Evolutionary conservation across 495 filamentous ascomycete genomes (phyloP).

Genomic region (Penicillium diatomitis): DNA sequence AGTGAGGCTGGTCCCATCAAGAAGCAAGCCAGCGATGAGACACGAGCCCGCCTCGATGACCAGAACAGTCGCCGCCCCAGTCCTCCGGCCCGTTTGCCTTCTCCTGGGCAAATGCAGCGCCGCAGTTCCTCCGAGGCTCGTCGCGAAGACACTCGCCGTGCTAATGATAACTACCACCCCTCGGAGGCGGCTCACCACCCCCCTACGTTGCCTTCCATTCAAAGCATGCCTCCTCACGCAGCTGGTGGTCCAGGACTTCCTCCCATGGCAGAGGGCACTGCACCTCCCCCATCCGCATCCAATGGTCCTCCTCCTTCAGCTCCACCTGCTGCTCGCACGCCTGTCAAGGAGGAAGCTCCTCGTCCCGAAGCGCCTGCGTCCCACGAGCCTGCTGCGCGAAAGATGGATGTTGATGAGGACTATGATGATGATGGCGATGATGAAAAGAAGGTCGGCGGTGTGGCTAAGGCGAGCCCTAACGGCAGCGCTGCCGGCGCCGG

Average conservation of each 20-base stretch:
- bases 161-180: constrained; percentile 73
- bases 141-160: constrained; percentile 57
- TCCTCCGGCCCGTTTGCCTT: constrained; percentile 45
- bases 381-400: constrained; percentile 76
- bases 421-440: constrained; percentile 86
- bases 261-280: constrained; percentile 47
- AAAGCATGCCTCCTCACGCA: constrained; percentile 57
- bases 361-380: constrained; percentile 48
- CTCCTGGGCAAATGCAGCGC: constrained; percentile 62
- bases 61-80: constrained; percentile 67
- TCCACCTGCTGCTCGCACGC: constrained; percentile 32
- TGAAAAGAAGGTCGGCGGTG: constrained; percentile 52
- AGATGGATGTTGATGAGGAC: constrained; percentile 96
- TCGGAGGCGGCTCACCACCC: constrained; percentile 88
- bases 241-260: constrained; percentile 38
- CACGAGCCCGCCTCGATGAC: constrained; percentile 76
- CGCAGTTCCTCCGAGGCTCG: constrained; percentile 73
- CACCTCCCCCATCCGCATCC: constrained; percentile 36
- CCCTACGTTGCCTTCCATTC: constrained; percentile 60
- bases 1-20: constrained; percentile 58
- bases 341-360: constrained; percentile 37
- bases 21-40: constrained; percentile 83
- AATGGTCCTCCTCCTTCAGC: constrained; percentile 52
- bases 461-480: constrained; percentile 33
- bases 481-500: constrained; percentile 27